Evolutionary conservation across 1,284 basidiomycete genomes (phyloP), one percentile per base, ranked within the genome.

Genomic region (Rhodotorula sp.): DNA sequence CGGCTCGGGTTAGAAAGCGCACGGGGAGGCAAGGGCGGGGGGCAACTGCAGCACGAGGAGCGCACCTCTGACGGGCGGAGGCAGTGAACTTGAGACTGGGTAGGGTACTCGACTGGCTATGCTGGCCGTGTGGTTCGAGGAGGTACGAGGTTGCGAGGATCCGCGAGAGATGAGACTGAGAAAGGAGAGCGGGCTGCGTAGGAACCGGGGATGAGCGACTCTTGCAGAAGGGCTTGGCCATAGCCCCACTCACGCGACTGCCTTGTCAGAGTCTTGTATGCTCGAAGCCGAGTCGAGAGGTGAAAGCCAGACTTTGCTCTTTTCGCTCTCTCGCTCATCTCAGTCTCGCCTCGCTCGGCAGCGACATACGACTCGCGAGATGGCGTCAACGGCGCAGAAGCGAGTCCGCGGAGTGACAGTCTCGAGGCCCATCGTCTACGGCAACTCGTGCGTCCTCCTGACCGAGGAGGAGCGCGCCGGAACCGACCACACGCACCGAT

Each of bases 371-470:
- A 37, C 20, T 17, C 26, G 42, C n/a, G 37, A 37, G 45, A 62
- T 62, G 65, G 55, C 65, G 3, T 54, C 53, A 53, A 29, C 53
- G n/a, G 53, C 26, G 53, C 53, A 56, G 29, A 67, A 67, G 33
- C 67, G 73, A 29, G 51, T 75, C 2, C 71, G 74, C 6, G 94
- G 93, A 60, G 83, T 97, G 46, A 90, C 87, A 76, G 91, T 99
- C 68, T 88, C 89, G 80, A 86, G 96, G 57, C 91, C 94, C 1
- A 88, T 99, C 75, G 91, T 98, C 72, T 97, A 97, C 82, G 96
- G 96, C 66, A 98, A 96, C 79, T 91, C 90, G n/a, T 91, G 95
- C 18, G 86, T 87, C 1, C 87, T 95, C 44, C 81, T 99, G 72
- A 89, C 87, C 0, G 84, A 86, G 14, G 87, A 89, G 75, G 95